Percentiles rank a stretch among this genome's conserved stretches.
These are phyloP conservation scores for Hydrangea macrophylla DNA, from an alignment of 148 eudicot species.

Conservation along the genomic window DNA sequence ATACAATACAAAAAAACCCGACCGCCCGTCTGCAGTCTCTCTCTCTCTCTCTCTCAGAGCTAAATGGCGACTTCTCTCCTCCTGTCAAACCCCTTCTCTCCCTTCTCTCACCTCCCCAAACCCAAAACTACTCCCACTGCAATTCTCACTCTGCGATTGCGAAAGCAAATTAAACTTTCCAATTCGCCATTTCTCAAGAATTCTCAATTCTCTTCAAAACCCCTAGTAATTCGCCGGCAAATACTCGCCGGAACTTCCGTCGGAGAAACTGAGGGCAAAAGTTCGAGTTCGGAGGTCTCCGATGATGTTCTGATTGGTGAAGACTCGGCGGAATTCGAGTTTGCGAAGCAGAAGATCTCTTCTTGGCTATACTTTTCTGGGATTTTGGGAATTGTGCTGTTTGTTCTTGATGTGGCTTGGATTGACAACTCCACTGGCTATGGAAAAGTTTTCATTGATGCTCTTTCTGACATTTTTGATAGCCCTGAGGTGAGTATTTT, in stretches of 20 bases:
- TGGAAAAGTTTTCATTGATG: conserved; percentile 51
- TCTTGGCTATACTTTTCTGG: conserved; percentile 81
- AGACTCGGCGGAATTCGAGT: conserved; percentile 69
- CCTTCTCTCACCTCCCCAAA: conserved; percentile 22
- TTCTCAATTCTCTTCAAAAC: conserved; percentile 8
- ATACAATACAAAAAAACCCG: neutral
- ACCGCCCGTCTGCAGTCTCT: conserved; percentile 4
- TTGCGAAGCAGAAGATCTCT: conserved; percentile 58
- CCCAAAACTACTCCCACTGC: conserved; percentile 7
- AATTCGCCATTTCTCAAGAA: neutral
- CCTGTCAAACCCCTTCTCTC: conserved; percentile 40
- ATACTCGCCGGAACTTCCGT: conserved; percentile 31
- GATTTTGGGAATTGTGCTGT: conserved; percentile 74
- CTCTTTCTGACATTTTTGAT: conserved; percentile 40
- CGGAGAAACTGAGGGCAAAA: conserved; percentile 32
- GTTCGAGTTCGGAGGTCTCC: conserved; percentile 3
- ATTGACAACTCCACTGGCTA: conserved; percentile 73
- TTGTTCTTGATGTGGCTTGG: conserved; percentile 64
- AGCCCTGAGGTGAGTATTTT: conserved; percentile 64
- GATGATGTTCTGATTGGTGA: conserved; percentile 52
- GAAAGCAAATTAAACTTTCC: conserved; percentile 1
- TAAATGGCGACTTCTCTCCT: conserved; percentile 60
- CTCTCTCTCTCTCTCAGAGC: conserved; percentile 3
- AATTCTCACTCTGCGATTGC: neutral
- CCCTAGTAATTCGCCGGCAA: conserved; percentile 17